Base-by-base conservation (phyloP, 2,329 filamentous ascomycete species). In the Bipolaris oryzae region DNA sequence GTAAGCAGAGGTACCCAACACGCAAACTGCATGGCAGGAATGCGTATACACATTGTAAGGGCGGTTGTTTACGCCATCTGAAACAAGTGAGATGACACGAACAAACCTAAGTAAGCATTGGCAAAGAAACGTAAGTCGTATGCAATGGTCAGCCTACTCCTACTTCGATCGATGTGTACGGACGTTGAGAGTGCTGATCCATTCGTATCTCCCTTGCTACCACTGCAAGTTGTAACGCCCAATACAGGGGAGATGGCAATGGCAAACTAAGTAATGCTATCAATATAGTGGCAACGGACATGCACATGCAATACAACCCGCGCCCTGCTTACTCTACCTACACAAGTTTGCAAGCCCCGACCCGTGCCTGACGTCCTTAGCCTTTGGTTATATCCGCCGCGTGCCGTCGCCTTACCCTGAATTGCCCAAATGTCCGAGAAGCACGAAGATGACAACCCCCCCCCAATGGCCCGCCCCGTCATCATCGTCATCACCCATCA, bases 361-460 rank as follows among this genome's bases (percentile, higher is more conserved):
- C 16, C 23, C 25, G 31, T 44, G 42, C 42, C 23, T 35, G 39
- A n/a, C 23, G 39, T 10, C 39, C 39, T 21, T 28, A 9, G 23
- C 7, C 20, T 16, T 34, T 13, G 3, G 15, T 15, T 46, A 21
- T 28, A 35, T 31, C 28, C 16, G 16, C 10, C 21, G 28, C 28
- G 23, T 23, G 23, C 28, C 43, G 15, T 46, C 31, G 5, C 9
- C 15, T 46, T 34, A 34, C 16, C 43, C 43, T 34, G 9, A 20
- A 34, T 11, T 15, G 43, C 43, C 16, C 43, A 46, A 34, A 46
- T 46, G 28, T 46, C 43, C 43, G 43, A 46, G 23, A 23, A 23
- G 4, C 3, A 23, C 23, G 23, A 15, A 18, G 31, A 21, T 15
- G 15, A 7, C 6, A 15, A 15, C 23, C 41, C 42, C 42, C 42